Evolutionary conservation across 495 filamentous ascomycete genomes (phyloP).

Genomic region (Penicillium herquei): DNA sequence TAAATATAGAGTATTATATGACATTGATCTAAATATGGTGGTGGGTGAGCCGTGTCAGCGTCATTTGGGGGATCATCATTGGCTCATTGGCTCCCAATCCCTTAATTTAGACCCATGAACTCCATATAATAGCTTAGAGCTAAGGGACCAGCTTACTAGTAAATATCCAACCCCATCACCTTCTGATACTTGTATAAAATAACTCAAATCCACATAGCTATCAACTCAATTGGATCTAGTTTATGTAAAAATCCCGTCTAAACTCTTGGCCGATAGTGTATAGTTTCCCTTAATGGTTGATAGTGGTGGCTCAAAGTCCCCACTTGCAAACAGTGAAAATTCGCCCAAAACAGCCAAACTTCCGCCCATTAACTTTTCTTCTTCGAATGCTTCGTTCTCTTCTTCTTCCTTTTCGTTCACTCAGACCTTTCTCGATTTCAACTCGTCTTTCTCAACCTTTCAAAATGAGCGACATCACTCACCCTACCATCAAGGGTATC

Average conservation of each 20-base stretch:
- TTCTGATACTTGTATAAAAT: not conserved
- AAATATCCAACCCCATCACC: not conserved
- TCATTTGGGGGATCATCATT: conserved; percentile 19
- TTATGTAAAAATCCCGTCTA: not conserved
- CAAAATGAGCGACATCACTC: conserved; percentile 56
- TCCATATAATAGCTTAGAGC: no score
- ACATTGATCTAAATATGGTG: not conserved
- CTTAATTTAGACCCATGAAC: no score
- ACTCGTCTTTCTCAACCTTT: conserved; percentile 8
- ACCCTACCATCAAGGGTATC: conserved; percentile 62
- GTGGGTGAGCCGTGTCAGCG: conserved; percentile 15
- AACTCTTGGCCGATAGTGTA: not conserved
- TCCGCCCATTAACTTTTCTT: conserved; percentile 27
- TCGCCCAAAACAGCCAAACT: conserved; percentile 30
- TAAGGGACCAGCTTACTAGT: no score
- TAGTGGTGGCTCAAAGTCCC: conserved; percentile 7
- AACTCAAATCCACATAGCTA: not conserved
- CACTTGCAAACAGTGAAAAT: conserved; percentile 22
- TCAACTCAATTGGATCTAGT: not conserved
- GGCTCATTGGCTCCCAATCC: conserved; percentile 5
- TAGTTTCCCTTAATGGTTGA: not conserved
- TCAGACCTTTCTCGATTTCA: conserved; percentile 2
- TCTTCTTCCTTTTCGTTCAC: conserved; percentile 14
- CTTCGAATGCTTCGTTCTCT: conserved; percentile 28
- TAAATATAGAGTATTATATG: no score